Evolutionary conservation across 75 land plant genomes (phyloP), one percentile per base, ranked within the genome.

Genomic region (Cunninghamia lanceolata): DNA sequence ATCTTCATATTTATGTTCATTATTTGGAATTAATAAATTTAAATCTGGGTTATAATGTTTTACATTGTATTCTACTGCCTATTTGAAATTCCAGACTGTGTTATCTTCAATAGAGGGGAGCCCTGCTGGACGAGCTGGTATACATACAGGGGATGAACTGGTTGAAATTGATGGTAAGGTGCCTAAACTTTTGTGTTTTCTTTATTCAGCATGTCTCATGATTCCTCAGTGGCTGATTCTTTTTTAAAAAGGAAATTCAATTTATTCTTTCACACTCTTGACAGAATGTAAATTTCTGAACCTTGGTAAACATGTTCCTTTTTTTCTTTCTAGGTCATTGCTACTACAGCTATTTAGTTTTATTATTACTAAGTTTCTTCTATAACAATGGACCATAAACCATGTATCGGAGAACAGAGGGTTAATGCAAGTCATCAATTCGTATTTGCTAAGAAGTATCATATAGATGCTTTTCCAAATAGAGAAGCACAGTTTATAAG

Each of bases 81-180:
- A 45, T 80, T 39, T 80, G n/a, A 45, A 80, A 80, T 80, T 40
- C 15, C 91, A 98, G 99, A 92, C 95, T 78, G 99, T 98, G 82
- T 71, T 95, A 77, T 95, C 99, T 84, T 92, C 97, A 25, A 81
- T 98, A 86, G 96, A 96, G 16, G 97, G 96, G 50, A 96, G 99
- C 88, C 99, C 99, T 32, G 97, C 99, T 74, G 92, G 89, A 81
- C 93, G 94, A 85, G 99, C 99, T 87, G 97, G 97, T 42, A 96
- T 98, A 77, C 94, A 92, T 85, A 89, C 94, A 86, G 99, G 99
- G 73, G 99, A 98, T 89, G 99, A 98, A 82, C 85, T 98, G 35
- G 84, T 98, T 83, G 95, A 95, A 78, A 98, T 98, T 83, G 92
- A 98, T 93, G 99, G 99, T 98, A 84, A 86, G 86, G 36, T 34